Conservation (phyloP, 1,284 basidiomycete species). For the Marasmius tenuissimus region DNA sequence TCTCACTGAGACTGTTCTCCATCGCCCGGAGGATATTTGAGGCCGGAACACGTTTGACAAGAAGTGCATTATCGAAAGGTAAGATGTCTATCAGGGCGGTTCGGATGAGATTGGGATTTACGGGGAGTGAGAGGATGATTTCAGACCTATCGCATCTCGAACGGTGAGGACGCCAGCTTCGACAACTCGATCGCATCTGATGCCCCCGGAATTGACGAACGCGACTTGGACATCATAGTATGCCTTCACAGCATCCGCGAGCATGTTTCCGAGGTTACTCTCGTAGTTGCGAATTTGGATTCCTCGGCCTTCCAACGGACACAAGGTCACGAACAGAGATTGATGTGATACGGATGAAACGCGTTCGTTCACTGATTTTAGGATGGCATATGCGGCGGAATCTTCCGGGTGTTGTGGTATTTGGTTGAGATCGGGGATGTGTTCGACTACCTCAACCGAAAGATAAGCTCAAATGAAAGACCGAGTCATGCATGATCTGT, state of each 20-base stretch:
- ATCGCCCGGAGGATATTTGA: slow-evolving; percentile 6
- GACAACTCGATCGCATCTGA: slow-evolving; percentile 12
- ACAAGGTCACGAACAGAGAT: slow-evolving; percentile 3
- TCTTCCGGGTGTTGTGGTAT: slow-evolving; percentile 3
- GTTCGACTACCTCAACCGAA: neutral
- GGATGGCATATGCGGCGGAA: neutral
- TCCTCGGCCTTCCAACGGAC: slow-evolving; percentile 11
- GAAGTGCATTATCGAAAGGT: slow-evolving; percentile 4
- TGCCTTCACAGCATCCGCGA: slow-evolving; percentile 5
- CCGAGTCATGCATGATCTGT: no score
- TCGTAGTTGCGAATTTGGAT: neutral
- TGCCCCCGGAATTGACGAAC: slow-evolving; percentile 5
- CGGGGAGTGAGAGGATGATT: neutral
- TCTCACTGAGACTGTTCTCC: slow-evolving; percentile 14
- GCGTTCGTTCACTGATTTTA: neutral
- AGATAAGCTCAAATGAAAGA: neutral
- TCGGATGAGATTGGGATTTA: neutral
- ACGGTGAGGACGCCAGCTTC: slow-evolving; percentile 5
- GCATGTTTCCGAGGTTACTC: slow-evolving; percentile 12
- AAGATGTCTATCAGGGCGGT: slow-evolving; percentile 5
- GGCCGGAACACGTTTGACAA: slow-evolving; percentile 3
- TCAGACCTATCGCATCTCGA: slow-evolving; percentile 7
- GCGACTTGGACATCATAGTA: slow-evolving; percentile 11
- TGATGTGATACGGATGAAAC: slow-evolving; percentile 5
- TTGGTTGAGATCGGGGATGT: neutral